phyloP scores from a whole-genome alignment of 1,139 yeast genomes.

The Scheffersomyces cryptocercus region DNA sequence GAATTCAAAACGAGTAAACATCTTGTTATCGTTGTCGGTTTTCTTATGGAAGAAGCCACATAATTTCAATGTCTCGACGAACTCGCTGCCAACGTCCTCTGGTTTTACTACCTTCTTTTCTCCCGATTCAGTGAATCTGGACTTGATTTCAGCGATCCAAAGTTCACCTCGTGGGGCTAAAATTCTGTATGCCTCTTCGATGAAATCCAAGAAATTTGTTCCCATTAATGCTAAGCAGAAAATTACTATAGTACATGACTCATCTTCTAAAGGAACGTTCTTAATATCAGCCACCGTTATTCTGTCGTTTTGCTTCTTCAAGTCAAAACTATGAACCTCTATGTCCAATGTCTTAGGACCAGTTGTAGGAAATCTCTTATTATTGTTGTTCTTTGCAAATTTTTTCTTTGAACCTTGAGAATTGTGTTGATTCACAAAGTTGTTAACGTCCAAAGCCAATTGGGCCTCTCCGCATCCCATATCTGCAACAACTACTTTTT shows the following conservation, averaged over 20 bases:
- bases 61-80: slow-evolving; percentile 72
- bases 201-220: slow-evolving; percentile 88
- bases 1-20: slow-evolving; percentile 94
- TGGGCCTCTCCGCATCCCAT: slow-evolving; percentile 99
- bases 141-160: slow-evolving; percentile 97
- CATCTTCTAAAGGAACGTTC: slow-evolving; percentile 80
- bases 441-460: slow-evolving; percentile 64
- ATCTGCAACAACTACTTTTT: slow-evolving; percentile 79
- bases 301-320: slow-evolving; percentile 80
- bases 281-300: slow-evolving; percentile 95
- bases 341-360: slow-evolving; percentile 44
- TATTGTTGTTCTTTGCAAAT: slow-evolving; percentile 29
- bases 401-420: slow-evolving; percentile 21
- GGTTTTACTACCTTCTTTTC: slow-evolving; percentile 23
- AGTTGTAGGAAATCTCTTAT: slow-evolving; percentile 25
- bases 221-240: slow-evolving; percentile 97
- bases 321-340: slow-evolving; percentile 84
- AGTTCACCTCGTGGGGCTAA: slow-evolving; percentile 89
- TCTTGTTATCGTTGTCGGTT: slow-evolving; percentile 85
- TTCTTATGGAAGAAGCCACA: slow-evolving; percentile 85
- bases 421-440: slow-evolving; percentile 45
- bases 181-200: slow-evolving; percentile 84
- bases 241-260: slow-evolving; percentile 78
- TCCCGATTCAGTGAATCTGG: slow-evolving; percentile 68
- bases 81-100: slow-evolving; percentile 63